phyloP scores from a whole-genome alignment of 331 rosid genomes.

The Quercus phellos region DNA sequence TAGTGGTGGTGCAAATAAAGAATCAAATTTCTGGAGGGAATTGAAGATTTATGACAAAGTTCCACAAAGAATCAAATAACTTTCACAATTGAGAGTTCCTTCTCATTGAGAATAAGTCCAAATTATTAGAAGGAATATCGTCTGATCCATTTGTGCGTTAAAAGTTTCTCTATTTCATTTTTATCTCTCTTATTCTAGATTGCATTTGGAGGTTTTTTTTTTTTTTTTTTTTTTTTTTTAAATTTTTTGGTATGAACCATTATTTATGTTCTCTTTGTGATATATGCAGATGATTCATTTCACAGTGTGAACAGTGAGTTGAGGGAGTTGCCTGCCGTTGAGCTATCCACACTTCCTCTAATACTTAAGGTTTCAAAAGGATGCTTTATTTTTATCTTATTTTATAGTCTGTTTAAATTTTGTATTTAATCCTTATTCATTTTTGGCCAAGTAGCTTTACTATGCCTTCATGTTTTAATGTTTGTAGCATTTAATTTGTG shows the following conservation, averaged over 20 bases:
- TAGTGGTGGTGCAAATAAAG: neutral
- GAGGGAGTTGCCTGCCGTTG: constrained; percentile 84
- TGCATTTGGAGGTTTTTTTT: neutral
- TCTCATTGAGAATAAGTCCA: neutral
- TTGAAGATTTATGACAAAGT: neutral
- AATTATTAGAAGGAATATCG: neutral
- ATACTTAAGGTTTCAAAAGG: constrained; percentile 63
- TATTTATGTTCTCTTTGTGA: neutral
- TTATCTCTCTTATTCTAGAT: neutral
- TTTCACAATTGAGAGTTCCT: neutral
- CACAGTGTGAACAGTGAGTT: constrained; percentile 69
- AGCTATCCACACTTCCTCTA: constrained; percentile 74
- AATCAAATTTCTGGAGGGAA: neutral
- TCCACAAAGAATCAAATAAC: neutral
- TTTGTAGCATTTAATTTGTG: neutral
- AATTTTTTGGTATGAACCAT: constrained; percentile 9
- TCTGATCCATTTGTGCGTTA: neutral
- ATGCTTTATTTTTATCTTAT: constrained; percentile 4
- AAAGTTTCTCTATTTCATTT: neutral
- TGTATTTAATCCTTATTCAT: constrained; percentile 1
- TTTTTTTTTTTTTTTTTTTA: neutral
- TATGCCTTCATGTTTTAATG: neutral
- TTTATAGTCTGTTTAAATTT: neutral
- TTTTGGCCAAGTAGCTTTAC: neutral
- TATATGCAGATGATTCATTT: constrained; percentile 65